Conservation (phyloP, 306 rosid species). For the Casuarina equisetifolia region DNA sequence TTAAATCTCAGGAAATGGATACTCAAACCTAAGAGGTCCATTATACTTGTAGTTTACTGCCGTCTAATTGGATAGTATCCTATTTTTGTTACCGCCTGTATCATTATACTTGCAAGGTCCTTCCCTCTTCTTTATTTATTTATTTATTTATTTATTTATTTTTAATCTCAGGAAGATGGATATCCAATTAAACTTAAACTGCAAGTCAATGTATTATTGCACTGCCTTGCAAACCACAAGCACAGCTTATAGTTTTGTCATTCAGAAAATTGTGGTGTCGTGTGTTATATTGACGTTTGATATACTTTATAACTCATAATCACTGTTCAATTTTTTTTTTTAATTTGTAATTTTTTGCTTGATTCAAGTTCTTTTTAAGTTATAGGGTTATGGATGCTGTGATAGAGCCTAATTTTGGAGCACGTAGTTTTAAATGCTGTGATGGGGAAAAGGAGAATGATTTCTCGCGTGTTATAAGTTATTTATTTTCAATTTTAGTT, state of each 20-base stretch:
- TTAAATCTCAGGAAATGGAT: background rate
- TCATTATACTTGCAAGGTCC: background rate
- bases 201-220: background rate
- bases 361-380: background rate
- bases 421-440: constrained; percentile 17
- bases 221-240: background rate
- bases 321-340: constrained; percentile 11
- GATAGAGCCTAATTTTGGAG: constrained; percentile 24
- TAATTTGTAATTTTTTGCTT: constrained; percentile 9
- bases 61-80: background rate
- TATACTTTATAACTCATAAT: background rate
- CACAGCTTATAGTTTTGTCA: constrained; percentile 3
- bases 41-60: background rate
- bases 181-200: too few species aligned
- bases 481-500: too few species aligned
- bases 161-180: too few species aligned
- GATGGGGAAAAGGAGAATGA: background rate
- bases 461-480: too few species aligned
- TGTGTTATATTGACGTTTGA: constrained; percentile 7
- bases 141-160: too few species aligned
- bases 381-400: background rate
- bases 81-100: background rate
- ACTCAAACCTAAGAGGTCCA: background rate
- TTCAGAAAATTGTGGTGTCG: constrained; percentile 16
- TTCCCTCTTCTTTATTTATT: background rate